phyloP scores from a whole-genome alignment of 108 stramenopile genomes.

The Skeletonema menzelii region DNA sequence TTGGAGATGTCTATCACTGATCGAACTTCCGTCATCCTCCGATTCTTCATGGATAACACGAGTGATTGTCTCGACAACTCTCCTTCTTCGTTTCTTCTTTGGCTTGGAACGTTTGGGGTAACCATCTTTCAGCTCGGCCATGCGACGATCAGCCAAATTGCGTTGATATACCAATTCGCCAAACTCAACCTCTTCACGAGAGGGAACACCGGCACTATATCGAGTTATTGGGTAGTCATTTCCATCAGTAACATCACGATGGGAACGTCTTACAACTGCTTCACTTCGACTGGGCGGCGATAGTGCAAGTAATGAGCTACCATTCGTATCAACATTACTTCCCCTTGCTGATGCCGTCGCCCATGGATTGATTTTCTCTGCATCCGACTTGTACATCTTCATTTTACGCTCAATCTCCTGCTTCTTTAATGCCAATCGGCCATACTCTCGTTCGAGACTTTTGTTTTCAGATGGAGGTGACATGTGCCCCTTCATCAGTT shows the following conservation, averaged over 20 bases:
- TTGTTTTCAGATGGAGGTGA: constrained; percentile 7
- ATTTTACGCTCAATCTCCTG: constrained; percentile 29
- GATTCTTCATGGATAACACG: constrained; percentile 37
- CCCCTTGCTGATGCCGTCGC: background rate
- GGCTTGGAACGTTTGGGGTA: constrained; percentile 1
- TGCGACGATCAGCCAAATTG: background rate
- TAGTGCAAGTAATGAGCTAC: background rate
- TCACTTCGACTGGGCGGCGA: background rate
- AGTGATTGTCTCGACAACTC: constrained; percentile 33
- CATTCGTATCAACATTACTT: background rate
- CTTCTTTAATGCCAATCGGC: constrained; percentile 31
- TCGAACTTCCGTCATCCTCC: constrained; percentile 21
- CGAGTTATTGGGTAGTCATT: background rate
- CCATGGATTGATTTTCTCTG: constrained; percentile 27
- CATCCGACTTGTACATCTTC: constrained; percentile 20
- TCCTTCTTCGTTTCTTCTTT: constrained; percentile 35
- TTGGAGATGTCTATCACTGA: background rate
- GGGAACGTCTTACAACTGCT: background rate
- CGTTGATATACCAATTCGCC: constrained; percentile 23
- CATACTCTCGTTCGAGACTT: constrained; percentile 19
- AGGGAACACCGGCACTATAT: constrained; percentile 1
- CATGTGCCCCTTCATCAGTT: background rate
- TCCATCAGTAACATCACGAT: background rate
- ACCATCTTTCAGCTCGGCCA: constrained; percentile 10
- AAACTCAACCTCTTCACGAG: constrained; percentile 22